Base-by-base conservation (phyloP, 1,139 yeast genomes). In the Candida sojae region DNA sequence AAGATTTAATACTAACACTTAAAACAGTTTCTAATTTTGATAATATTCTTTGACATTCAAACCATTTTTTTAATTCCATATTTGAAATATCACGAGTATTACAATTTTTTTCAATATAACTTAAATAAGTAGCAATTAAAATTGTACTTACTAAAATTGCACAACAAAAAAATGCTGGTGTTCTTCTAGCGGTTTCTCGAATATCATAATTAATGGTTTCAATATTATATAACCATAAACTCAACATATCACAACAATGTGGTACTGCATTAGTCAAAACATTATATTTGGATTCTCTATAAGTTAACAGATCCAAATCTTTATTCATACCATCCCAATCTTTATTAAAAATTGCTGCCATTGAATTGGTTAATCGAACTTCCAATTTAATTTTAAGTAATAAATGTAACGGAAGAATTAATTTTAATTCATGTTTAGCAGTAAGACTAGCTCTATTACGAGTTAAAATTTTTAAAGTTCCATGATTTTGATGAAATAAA, bases 161-260 rank as follows among this genome's bases (percentile, higher is more conserved):
- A 0, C 88, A 83, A 39, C 85, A 78, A 58, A 86, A 84, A 61
- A 85, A 84, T 13, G 86, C 86, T 2, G 93, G 93, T 0, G 92
- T 85, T 55, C 89, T 73, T 45, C 84, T 76, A 0, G 88, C 79
- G 0, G 86, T 82, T 58, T 80, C 79, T 51, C 80, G 83, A 2
- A 86, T 82, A 61, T 84, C 86, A 37, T 50, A 55, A 48, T 80
- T 79, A 28, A 77, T 77, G 44, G 82, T 79, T 11, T 84, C 78
- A 29, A 85, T 83, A 44, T 84, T 82, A 53, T 83, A 86, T 43
- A 81, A 79, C 93, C 93, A 86, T 43, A 86, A 68, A 49, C 82
- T 79, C 49, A 86, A 70, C 28, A 85, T 79, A 50, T 81, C 85
- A 39, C 84, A 63, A 3, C 86, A 79, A 54, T 81, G 77, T 33